Evolutionary conservation across 306 rosid species (phyloP).

Genomic region (Pyrus pyrifolia): DNA sequence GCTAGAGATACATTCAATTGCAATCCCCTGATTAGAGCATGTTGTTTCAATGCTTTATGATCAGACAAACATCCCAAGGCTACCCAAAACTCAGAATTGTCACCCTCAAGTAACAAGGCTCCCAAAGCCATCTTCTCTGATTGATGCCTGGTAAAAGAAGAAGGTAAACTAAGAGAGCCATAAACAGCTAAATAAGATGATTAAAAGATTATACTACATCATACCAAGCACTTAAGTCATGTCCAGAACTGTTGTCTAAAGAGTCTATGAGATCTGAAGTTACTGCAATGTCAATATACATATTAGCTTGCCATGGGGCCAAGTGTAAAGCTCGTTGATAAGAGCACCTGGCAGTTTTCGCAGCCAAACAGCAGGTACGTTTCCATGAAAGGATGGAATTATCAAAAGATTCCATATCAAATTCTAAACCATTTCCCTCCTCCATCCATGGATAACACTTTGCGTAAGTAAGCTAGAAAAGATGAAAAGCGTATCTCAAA

Average conservation of each 20-base stretch:
- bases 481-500: constrained; percentile 14
- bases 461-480: constrained; percentile 69
- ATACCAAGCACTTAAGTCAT: constrained; percentile 52
- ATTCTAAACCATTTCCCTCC: constrained; percentile 46
- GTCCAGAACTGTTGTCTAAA: constrained; percentile 25
- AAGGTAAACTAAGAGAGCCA: constrained; percentile 18
- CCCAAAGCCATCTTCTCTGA: constrained; percentile 84
- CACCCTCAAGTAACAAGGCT: constrained; percentile 82
- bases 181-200: constrained; percentile 6
- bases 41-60: constrained; percentile 68
- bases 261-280: constrained; percentile 46
- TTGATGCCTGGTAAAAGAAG: constrained; percentile 50
- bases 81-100: constrained; percentile 86
- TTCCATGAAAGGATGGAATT: constrained; percentile 76
- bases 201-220: constrained; percentile 16
- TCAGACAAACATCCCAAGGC: constrained; percentile 66
- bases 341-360: constrained; percentile 54
- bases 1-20: constrained; percentile 81
- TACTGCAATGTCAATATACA: constrained; percentile 71
- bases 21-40: constrained; percentile 76
- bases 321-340: constrained; percentile 83
- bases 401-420: constrained; percentile 50
- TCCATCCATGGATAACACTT: constrained; percentile 84
- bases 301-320: constrained; percentile 92
- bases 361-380: constrained; percentile 53